A percentile compares a stretch with the other conserved stretches of the same genome.
These are phyloP conservation scores for Triticum turgidum DNA, from an alignment of 176 grass and related monocot species.

Conservation along the genomic window DNA sequence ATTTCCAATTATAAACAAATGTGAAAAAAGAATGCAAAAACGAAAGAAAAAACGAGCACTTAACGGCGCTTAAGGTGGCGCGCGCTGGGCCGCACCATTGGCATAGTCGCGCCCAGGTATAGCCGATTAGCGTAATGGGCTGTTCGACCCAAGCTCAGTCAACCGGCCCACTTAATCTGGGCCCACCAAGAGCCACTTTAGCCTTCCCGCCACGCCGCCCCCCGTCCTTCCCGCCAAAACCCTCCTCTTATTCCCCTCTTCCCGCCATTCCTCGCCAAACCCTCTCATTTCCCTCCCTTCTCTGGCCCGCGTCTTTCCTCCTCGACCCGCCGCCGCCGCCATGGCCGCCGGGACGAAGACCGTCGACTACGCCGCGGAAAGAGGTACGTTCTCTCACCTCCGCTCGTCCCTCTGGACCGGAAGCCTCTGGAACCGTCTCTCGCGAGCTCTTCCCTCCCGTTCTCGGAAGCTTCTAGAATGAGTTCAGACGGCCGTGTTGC, in stretches of 20 bases:
- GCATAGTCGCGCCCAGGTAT: too few species aligned
- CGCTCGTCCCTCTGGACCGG: not conserved
- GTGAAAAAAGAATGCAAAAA: too few species aligned
- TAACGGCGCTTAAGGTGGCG: too few species aligned
- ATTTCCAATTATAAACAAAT: too few species aligned
- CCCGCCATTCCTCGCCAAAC: not conserved
- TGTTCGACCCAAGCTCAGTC: too few species aligned
- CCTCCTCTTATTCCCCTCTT: slow-evolving; percentile 22
- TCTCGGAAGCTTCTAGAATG: not conserved
- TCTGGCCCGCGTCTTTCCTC: not conserved
- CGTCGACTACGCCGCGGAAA: slow-evolving; percentile 60
- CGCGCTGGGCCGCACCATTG: too few species aligned
- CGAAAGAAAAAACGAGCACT: too few species aligned
- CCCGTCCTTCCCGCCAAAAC: slow-evolving; percentile 38
- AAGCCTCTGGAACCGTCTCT: not conserved
- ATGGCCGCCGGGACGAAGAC: slow-evolving; percentile 49
- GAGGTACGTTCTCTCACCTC: slow-evolving; percentile 39
- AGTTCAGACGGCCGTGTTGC: not conserved
- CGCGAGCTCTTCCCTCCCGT: not conserved
- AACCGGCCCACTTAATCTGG: too few species aligned
- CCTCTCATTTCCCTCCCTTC: not conserved
- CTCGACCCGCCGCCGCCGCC: not conserved
- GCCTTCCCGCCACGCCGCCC: slow-evolving; percentile 48
- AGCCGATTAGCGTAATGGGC: too few species aligned
- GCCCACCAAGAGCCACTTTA: not conserved